Percentiles rank a stretch among this genome's conserved stretches.
Evolutionary conservation across 768 basidiomycete species (phyloP).

Genomic region (Leccinum longicurvipes): DNA sequence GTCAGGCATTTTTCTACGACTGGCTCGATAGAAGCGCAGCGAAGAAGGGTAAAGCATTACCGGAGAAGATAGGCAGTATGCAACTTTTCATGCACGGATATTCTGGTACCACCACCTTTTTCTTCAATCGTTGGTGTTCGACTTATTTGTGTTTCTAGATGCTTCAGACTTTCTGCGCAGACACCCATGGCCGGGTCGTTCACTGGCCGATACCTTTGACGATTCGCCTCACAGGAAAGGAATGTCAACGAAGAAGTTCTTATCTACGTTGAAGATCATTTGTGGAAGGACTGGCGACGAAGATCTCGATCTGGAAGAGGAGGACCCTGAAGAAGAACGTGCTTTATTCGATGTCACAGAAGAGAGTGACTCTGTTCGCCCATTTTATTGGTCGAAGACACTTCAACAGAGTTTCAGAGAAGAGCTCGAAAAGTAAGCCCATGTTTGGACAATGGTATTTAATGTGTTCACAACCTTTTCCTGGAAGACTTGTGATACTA

Average conservation of each 20-base stretch:
- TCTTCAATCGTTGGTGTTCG: background rate
- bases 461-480: slow-evolving; percentile 10
- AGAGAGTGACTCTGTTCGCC: slow-evolving; percentile 47
- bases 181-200: slow-evolving; percentile 85
- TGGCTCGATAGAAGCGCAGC: slow-evolving; percentile 81
- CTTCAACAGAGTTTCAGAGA: slow-evolving; percentile 82
- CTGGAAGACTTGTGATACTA: slow-evolving; percentile 71
- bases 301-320: slow-evolving; percentile 71
- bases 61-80: slow-evolving; percentile 89
- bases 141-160: slow-evolving; percentile 41
- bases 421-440: slow-evolving; percentile 78
- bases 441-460: background rate
- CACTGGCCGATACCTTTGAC: slow-evolving; percentile 82
- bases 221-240: slow-evolving; percentile 78
- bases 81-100: slow-evolving; percentile 86
- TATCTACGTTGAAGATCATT: slow-evolving; percentile 69
- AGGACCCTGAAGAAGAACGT: slow-evolving; percentile 72
- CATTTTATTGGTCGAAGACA: slow-evolving; percentile 79
- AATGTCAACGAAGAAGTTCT: slow-evolving; percentile 60
- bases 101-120: slow-evolving; percentile 44
- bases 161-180: slow-evolving; percentile 84
- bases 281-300: slow-evolving; percentile 81
- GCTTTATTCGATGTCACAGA: slow-evolving; percentile 66
- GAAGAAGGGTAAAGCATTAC: slow-evolving; percentile 80
- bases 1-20: slow-evolving; percentile 86